These are phyloP conservation scores for Xylaria nigripes DNA, from an alignment of 495 filamentous ascomycete genomes.

Conservation along the genomic window DNA sequence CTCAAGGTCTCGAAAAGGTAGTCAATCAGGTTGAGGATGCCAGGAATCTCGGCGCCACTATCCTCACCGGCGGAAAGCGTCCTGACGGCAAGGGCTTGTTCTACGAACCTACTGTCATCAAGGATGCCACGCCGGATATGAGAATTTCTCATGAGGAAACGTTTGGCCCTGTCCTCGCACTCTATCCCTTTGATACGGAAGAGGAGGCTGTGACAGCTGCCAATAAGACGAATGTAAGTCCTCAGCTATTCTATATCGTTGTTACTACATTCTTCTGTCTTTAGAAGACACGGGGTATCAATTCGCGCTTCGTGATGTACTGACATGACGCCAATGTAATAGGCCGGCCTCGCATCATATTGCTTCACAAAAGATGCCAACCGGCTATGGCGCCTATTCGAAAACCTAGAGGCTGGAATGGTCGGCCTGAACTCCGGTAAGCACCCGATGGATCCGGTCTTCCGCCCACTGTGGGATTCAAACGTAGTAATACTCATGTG, in stretches of 20 bases:
- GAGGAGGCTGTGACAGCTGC: neutral
- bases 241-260: neutral
- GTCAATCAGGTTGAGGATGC: slow-evolving; percentile 56
- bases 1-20: slow-evolving; percentile 54
- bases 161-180: slow-evolving; percentile 58
- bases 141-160: slow-evolving; percentile 58
- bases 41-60: slow-evolving; percentile 47
- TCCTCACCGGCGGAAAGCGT: slow-evolving; percentile 50
- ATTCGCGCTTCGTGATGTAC: neutral
- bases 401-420: slow-evolving; percentile 64
- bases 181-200: slow-evolving; percentile 63
- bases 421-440: slow-evolving; percentile 42
- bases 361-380: slow-evolving; percentile 62
- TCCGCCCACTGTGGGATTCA: neutral
- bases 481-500: neutral
- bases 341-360: slow-evolving; percentile 55
- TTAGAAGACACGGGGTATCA: neutral
- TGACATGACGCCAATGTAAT: neutral
- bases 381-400: slow-evolving; percentile 56
- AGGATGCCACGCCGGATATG: slow-evolving; percentile 53
- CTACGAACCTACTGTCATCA: slow-evolving; percentile 63
- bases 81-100: slow-evolving; percentile 48
- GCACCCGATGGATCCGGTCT: neutral
- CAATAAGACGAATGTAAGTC: neutral
- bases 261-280: neutral